Evolutionary conservation across 2,329 filamentous ascomycete genomes (phyloP).

Genomic region (Colletotrichum ledebouriae): DNA sequence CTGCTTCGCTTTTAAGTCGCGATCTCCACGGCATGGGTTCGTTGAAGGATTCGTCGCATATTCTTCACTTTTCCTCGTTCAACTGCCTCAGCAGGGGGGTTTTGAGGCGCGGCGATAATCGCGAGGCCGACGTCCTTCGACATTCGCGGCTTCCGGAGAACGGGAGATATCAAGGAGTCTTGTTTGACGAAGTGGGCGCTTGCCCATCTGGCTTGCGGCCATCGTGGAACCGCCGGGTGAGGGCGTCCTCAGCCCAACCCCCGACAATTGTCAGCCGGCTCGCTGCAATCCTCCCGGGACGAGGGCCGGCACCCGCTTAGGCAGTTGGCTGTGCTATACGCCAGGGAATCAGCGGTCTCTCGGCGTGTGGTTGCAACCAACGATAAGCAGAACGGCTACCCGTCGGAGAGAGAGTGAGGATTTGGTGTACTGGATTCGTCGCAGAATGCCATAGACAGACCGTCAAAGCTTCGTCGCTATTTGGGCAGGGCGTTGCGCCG

Average conservation of each 20-base stretch:
- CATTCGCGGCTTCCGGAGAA: neutral
- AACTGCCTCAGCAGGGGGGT: neutral
- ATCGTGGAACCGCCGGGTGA: too few species aligned
- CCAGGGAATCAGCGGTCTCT: too few species aligned
- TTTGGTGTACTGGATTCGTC: neutral
- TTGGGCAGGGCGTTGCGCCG: neutral
- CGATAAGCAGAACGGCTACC: neutral
- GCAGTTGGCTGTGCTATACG: too few species aligned
- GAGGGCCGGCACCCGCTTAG: too few species aligned
- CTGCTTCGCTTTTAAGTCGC: neutral
- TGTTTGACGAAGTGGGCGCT: neutral
- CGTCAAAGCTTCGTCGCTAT: constrained; percentile 5
- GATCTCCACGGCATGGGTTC: neutral
- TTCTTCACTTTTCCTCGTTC: neutral
- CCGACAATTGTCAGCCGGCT: too few species aligned
- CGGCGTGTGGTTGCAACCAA: neutral
- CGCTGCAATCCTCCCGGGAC: too few species aligned
- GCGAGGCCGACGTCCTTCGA: neutral
- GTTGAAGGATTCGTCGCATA: neutral
- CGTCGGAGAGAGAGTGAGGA: neutral
- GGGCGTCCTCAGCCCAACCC: too few species aligned
- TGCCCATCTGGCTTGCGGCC: neutral
- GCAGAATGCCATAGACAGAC: neutral
- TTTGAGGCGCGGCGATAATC: neutral
- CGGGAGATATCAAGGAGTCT: neutral